Percentiles rank a stretch among this genome's conserved stretches.
Conservation (phyloP, 495 filamentous ascomycete species). For the Penicillium coprophilum region DNA sequence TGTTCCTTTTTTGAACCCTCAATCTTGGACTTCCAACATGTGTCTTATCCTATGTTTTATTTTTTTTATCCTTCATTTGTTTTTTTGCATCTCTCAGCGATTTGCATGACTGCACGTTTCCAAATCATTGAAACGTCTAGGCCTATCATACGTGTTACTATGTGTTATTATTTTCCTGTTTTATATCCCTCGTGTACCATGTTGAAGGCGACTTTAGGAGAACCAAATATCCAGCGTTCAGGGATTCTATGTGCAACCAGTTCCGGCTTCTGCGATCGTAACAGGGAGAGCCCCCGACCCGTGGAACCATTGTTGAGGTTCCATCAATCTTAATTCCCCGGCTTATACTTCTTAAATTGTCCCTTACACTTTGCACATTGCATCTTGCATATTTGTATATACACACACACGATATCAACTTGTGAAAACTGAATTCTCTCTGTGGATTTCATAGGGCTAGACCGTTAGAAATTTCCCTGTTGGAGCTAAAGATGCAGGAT, state of each 20-base stretch:
- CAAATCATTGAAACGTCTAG: conserved; percentile 7
- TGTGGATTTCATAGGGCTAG: conserved; percentile 15
- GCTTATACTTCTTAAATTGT: background rate
- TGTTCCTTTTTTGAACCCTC: background rate
- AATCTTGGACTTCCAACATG: background rate
- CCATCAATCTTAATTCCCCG: background rate
- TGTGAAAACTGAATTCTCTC: background rate
- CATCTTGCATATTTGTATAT: background rate
- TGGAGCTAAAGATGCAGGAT: conserved; percentile 17
- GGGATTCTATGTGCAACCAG: conserved; percentile 16
- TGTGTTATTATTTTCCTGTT: conserved; percentile 13
- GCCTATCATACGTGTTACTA: background rate
- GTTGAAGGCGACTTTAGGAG: conserved; percentile 3
- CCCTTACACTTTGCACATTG: too few relatives aligned
- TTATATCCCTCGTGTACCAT: conserved; percentile 25
- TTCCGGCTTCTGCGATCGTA: conserved; percentile 11
- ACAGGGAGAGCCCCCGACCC: too few relatives aligned
- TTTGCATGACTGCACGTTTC: conserved; percentile 10
- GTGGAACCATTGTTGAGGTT: conserved; percentile 23
- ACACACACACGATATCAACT: background rate
- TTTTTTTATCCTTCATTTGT: background rate
- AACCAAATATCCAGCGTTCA: conserved; percentile 5
- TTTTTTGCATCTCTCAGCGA: conserved; percentile 8
- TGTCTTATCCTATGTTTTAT: background rate
- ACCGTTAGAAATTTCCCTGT: conserved; percentile 13